These are phyloP conservation scores for Sugiyamaella novakii DNA, from an alignment of 1,139 yeast genomes.

Conservation along the genomic window DNA sequence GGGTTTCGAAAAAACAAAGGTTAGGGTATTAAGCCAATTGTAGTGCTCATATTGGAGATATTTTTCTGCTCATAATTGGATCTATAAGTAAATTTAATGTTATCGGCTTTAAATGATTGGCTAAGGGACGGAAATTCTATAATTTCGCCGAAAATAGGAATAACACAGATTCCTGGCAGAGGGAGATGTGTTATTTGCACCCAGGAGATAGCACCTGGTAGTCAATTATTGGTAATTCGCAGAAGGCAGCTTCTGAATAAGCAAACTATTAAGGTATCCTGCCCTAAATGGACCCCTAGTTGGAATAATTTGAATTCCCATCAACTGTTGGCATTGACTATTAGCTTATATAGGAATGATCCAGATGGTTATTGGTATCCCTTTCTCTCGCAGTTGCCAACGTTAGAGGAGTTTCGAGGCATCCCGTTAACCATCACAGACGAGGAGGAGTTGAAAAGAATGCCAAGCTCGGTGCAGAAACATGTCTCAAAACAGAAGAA, in stretches of 20 bases:
- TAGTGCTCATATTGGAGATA: background rate
- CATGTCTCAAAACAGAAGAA: constrained; percentile 35
- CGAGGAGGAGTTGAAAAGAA: constrained; percentile 30
- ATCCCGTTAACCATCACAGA: constrained; percentile 46
- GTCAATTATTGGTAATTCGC: constrained; percentile 58
- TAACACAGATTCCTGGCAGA: constrained; percentile 45
- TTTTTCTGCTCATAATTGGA: background rate
- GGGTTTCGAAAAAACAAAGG: background rate
- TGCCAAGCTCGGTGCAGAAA: constrained; percentile 35
- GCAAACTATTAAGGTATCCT: constrained; percentile 49
- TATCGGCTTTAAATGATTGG: constrained; percentile 25
- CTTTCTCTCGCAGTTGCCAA: constrained; percentile 35
- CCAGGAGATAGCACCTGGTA: constrained; percentile 44
- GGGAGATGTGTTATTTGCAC: constrained; percentile 68
- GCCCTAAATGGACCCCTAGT: constrained; percentile 26
- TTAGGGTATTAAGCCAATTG: background rate
- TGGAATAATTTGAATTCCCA: constrained; percentile 32
- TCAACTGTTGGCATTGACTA: constrained; percentile 35
- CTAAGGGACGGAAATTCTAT: constrained; percentile 29
- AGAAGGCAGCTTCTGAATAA: constrained; percentile 61
- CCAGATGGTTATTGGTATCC: constrained; percentile 28
- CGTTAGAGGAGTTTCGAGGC: constrained; percentile 30
- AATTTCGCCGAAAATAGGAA: constrained; percentile 35
- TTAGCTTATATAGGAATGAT: constrained; percentile 26
- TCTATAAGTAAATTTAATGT: background rate